Conservation (phyloP, 2,329 filamentous ascomycete species). For the Didymella lethalis region DNA sequence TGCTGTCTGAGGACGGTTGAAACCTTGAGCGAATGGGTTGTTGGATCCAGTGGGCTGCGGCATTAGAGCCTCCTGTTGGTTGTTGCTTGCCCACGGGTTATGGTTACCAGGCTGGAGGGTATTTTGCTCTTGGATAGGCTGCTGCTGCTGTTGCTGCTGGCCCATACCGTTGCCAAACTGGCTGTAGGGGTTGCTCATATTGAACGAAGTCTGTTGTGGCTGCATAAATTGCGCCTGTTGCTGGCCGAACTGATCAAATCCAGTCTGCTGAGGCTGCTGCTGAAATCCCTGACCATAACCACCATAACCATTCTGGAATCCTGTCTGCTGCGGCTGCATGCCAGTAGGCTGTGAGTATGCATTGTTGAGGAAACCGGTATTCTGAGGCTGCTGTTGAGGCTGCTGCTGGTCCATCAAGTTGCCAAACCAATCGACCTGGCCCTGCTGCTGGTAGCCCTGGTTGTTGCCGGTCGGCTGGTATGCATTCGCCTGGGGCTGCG, state of each 20-base stretch:
- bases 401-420: slow-evolving; percentile 84
- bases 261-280: slow-evolving; percentile 67
- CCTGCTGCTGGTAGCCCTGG: slow-evolving; percentile 96
- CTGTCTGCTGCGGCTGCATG: slow-evolving; percentile 67
- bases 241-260: slow-evolving; percentile 66
- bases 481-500: slow-evolving; percentile 68
- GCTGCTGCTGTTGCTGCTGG: slow-evolving; percentile 28
- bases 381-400: slow-evolving; percentile 65
- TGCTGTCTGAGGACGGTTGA: slow-evolving; percentile 66
- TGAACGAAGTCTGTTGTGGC: slow-evolving; percentile 67
- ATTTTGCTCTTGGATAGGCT: slow-evolving; percentile 64
- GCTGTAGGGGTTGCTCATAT: slow-evolving; percentile 52
- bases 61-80: slow-evolving; percentile 72
- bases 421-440: slow-evolving; percentile 94
- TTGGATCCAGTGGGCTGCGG: slow-evolving; percentile 94
- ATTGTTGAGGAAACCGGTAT: slow-evolving; percentile 71
- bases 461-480: slow-evolving; percentile 89
- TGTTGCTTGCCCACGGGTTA: slow-evolving; percentile 82
- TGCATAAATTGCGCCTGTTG: slow-evolving; percentile 57
- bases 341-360: slow-evolving; percentile 81
- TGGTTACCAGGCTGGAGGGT: slow-evolving; percentile 81
- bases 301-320: slow-evolving; percentile 73
- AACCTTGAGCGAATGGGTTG: slow-evolving; percentile 89
- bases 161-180: slow-evolving; percentile 43
- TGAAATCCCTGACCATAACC: slow-evolving; percentile 63